These are phyloP conservation scores for Calcarisporium arbuscula DNA, from an alignment of 2,329 filamentous ascomycete genomes.

Conservation along the genomic window DNA sequence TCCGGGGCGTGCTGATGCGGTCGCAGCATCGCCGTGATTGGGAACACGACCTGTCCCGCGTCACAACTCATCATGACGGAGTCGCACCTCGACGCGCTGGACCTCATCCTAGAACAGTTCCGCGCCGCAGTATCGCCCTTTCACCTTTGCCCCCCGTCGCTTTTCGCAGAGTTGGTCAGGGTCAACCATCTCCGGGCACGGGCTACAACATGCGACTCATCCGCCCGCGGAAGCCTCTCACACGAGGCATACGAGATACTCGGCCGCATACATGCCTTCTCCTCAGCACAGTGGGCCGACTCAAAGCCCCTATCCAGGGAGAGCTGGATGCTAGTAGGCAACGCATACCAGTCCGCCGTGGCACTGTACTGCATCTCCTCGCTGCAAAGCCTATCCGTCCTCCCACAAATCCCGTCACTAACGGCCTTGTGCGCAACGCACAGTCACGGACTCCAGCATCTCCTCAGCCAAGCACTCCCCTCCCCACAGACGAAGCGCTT, in stretches of 20 bases:
- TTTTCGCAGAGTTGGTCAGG: conserved; percentile 26
- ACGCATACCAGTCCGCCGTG: conserved; percentile 23
- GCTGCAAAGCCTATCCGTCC: conserved; percentile 24
- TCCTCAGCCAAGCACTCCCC: neutral
- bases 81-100: conserved; percentile 18
- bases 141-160: conserved; percentile 21
- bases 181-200: conserved; percentile 28
- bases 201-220: conserved; percentile 9
- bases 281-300: conserved; percentile 20
- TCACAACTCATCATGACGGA: conserved; percentile 19
- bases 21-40: conserved; percentile 23
- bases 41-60: conserved; percentile 29
- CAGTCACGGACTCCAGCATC: neutral
- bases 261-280: conserved; percentile 21
- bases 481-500: neutral
- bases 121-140: conserved; percentile 14
- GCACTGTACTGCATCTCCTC: conserved; percentile 30
- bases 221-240: conserved; percentile 11
- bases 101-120: conserved; percentile 17
- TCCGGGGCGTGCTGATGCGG: no score
- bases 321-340: conserved; percentile 22
- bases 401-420: conserved; percentile 13
- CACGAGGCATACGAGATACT: conserved; percentile 13
- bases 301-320: conserved; percentile 16
- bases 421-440: neutral